Base-by-base conservation (phyloP, 306 rosid species). In the Alnus rubra region DNA sequence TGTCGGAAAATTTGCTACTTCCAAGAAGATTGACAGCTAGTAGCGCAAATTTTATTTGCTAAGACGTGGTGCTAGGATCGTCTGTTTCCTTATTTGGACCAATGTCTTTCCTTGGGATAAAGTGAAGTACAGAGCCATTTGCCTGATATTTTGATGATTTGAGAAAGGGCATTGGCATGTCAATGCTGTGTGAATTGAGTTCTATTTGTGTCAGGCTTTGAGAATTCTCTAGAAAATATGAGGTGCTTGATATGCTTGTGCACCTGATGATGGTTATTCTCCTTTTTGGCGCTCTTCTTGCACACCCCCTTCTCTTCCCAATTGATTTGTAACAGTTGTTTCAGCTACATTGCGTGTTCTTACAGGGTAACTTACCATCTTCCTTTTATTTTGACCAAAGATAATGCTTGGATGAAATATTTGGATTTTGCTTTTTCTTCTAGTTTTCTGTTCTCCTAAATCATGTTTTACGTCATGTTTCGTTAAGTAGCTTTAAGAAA, bases 11-110 rank as follows among this genome's bases (percentile, higher is more conserved):
- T 68, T 86, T 80, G 76, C 80, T 39, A 44, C 80, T 28, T 81
- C 97, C 71, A 92, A 85, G 86, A 92, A 87, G 83, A 79, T 60
- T 92, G 88, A 89, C 71, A 44, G 80, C 65, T 65, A 62, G 55
- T 73, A 76, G 72, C 78, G 11, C 78, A 70, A 18, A 48, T 15
- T 71, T 77, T 52, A 56, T 81, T 33, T 5, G 50, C 42, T 52
- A 73, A 71, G 76, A 49, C 50, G 75, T 16, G 84, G 81, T 55
- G 35, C 78, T 55, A 76, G 83, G 80, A 16, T 78, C 74, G 69
- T 74, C 52, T 44, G 19, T 56, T 9, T 78, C 33, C 55, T 10
- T 14, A 9, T 58, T 6, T 56, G 45, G 45, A 42, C 45, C 8
- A 42, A 42, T 4, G 45, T 5, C 45, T 4, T 42, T 42, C 4